Evolutionary conservation across 768 basidiomycete genomes (phyloP), one percentile per base, ranked within the genome.

Genomic region (Collybia nuda): DNA sequence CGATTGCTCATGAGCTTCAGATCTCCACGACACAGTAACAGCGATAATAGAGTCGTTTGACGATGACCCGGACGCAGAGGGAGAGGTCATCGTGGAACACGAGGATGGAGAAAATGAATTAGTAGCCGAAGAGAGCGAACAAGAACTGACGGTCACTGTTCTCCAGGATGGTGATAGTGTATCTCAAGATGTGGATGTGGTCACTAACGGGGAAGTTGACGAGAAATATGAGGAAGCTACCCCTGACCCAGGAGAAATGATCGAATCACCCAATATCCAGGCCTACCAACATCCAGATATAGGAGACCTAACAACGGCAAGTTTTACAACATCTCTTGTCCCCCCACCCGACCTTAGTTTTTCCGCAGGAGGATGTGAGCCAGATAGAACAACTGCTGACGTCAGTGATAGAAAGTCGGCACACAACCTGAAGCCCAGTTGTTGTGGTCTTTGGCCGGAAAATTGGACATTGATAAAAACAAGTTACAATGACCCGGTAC

Each of bases 1-100:
- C 47, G 49, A 52, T 52, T 60, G 56, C 56, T 60, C 43, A 55
- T 60, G 56, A 60, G 59, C 56, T 60, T 57, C 52, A 56, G 51
- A 55, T 50, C 54, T 49, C 44, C 41, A 48, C 12, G 48, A 51
- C 23, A 22, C 29, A 18, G 26, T 14, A 28, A 19, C 39, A 15
- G 43, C 32, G 17, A 44, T 49, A 11, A 11, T 32, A 11, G 32
- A 32, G 2, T 32, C 9, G 40, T 9, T 18, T 17, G 44, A 38
- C 52, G 58, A 57, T 3, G 44, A 52, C 17, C 23, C 52, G 15
- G 51, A 44, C 28, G 49, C 37, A 17, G 50, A 51, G 40, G 50
- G 50, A 9, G 50, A 45, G 46, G 39, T 47, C 21, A 32, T 44
- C 14, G 43, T 22, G 3, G 45, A 47, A 17, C 45, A 47, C 12